Conservation (phyloP, 345 rosid genomes). For the Streptanthus diversifolius region DNA sequence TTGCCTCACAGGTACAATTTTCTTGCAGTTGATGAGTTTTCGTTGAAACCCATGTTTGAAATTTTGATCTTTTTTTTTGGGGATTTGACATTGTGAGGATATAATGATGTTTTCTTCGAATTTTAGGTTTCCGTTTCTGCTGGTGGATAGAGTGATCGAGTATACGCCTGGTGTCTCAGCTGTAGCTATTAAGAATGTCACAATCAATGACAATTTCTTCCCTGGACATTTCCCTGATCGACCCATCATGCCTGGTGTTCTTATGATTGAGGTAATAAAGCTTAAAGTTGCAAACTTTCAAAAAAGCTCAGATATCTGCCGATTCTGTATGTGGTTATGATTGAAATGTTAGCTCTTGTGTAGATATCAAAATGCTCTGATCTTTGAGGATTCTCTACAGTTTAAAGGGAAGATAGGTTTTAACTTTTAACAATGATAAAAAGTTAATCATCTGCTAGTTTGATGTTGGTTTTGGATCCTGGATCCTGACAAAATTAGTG, state of each 20-base stretch:
- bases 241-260: conserved; percentile 99
- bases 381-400: conserved; percentile 29
- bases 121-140: conserved; percentile 82
- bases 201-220: conserved; percentile 94
- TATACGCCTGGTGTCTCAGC: conserved; percentile 87
- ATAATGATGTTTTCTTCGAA: neutral
- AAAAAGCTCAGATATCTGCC: conserved; percentile 45
- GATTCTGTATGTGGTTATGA: neutral
- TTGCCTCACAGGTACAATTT: conserved; percentile 73
- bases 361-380: neutral
- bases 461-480: conserved; percentile 25
- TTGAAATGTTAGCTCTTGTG: neutral
- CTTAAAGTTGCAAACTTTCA: neutral
- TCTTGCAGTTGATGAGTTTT: conserved; percentile 34
- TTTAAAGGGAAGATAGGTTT: neutral
- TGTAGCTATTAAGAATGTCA: conserved; percentile 92
- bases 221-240: conserved; percentile 99
- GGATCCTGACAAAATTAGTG: neutral
- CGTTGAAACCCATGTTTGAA: conserved; percentile 47
- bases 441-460: conserved; percentile 51
- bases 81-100: neutral
- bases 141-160: conserved; percentile 97
- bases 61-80: conserved; percentile 26
- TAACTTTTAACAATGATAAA: conserved; percentile 28
- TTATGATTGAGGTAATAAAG: conserved; percentile 84